These are phyloP conservation scores for Xylaria telfairii DNA, from an alignment of 495 filamentous ascomycete species.

Conservation along the genomic window DNA sequence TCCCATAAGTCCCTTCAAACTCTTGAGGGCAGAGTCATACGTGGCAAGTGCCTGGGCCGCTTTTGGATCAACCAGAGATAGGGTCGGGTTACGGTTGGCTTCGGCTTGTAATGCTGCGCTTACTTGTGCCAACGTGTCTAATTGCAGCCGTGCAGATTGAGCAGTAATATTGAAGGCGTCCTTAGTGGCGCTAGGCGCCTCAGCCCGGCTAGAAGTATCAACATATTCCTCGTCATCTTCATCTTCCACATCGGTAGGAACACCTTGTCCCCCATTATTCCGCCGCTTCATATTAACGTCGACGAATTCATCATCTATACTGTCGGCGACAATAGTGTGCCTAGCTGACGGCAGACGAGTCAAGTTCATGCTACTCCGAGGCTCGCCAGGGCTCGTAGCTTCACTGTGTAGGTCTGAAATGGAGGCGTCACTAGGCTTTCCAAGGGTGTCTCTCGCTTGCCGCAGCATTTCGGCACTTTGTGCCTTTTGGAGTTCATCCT, in stretches of 20 bases:
- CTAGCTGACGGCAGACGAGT: constrained; percentile 48
- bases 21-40: constrained; percentile 87
- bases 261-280: constrained; percentile 25
- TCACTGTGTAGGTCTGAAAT: constrained; percentile 58
- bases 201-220: constrained; percentile 81
- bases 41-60: constrained; percentile 80
- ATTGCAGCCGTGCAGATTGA: constrained; percentile 89
- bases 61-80: constrained; percentile 74
- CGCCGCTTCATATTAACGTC: constrained; percentile 43
- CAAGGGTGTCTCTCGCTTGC: constrained; percentile 71
- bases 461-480: constrained; percentile 77
- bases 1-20: constrained; percentile 82
- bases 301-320: constrained; percentile 52
- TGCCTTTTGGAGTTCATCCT: constrained; percentile 77
- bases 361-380: constrained; percentile 53
- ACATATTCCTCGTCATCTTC: constrained; percentile 81
- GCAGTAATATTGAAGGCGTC: constrained; percentile 96
- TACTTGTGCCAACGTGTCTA: constrained; percentile 86
- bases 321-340: constrained; percentile 38
- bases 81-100: constrained; percentile 67
- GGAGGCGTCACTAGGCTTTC: constrained; percentile 44
- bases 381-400: constrained; percentile 53
- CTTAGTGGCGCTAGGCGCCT: constrained; percentile 73
- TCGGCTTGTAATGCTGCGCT: constrained; percentile 80
- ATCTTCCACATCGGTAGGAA: constrained; percentile 46